Evolutionary conservation across 257 asterid species (phyloP), one percentile per base, ranked within the genome.

Genomic region (Asclepias syriaca): DNA sequence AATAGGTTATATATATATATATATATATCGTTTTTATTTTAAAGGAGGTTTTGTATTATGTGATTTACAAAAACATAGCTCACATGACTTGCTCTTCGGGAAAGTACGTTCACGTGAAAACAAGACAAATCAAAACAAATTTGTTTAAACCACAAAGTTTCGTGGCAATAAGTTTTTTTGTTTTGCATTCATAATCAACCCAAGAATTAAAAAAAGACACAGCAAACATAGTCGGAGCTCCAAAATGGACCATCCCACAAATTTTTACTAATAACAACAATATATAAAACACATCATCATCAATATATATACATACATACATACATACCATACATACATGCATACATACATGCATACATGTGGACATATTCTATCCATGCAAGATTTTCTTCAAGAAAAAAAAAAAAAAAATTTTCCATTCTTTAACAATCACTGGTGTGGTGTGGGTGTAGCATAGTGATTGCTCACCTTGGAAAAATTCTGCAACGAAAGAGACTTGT

Each of bases 81-180:
- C 79, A 75, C 79, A 72, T 69, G 79, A 69, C 51, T 46, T 73
- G 66, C 49, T 14, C 55, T 14, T 50, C 37, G 46, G 66, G 56
- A 61, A 60, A 34, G 71, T 75, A 75, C 75, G 58, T 75, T 75
- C 79, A 75, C 79, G 74, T 69, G 79, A 69, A 22, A 37, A 63
- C 43, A 39, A 48, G 57, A 69, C 79, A 61, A 75, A 69, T 68
- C 65, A 60, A 69, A 59, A 15, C 50, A 59, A 69, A 69, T 69
- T 69, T 54, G 61, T 69, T 37, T 21, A 54, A 54, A 59, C 48
- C 69, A 59, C 75, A 60, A 46, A 16, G 48, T 27, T 72, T 68
- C 24, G 15, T 15, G 64, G 73, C 54, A 45, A 19, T 65, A 12
- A 61, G 46, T 14, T 32, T 2, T 2, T 16, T 49, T 50, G 60